phyloP scores from a whole-genome alignment of 129 eudicot genomes.

The Chrysanthemum seticuspe region DNA sequence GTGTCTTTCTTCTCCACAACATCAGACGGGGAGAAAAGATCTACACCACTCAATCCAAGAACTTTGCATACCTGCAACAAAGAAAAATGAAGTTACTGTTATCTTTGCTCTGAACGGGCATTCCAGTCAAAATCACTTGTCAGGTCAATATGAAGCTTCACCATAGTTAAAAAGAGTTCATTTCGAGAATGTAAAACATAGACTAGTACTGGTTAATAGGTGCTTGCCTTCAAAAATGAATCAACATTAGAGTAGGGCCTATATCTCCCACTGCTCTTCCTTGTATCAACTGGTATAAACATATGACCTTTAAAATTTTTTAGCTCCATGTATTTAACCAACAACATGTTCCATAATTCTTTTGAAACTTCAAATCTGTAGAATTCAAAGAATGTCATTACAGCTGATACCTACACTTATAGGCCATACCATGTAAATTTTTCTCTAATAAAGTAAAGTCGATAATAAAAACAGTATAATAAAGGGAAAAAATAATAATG shows the following conservation, averaged over 20 bases:
- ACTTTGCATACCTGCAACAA: constrained; percentile 61
- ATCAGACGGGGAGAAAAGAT: constrained; percentile 82
- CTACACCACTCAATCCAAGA: constrained; percentile 70
- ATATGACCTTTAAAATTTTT: constrained; percentile 38
- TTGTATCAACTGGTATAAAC: constrained; percentile 43
- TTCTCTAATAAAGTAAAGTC: background rate
- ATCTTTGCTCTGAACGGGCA: constrained; percentile 3
- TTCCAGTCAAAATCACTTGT: background rate
- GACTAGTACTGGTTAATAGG: too few relatives aligned
- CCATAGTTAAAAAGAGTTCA: background rate
- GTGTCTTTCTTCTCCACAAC: constrained; percentile 68
- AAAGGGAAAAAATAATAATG: background rate
- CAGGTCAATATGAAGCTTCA: background rate
- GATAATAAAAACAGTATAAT: background rate
- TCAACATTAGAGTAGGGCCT: constrained; percentile 75
- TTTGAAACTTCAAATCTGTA: constrained; percentile 65
- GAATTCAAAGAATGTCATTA: constrained; percentile 6
- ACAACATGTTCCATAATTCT: constrained; percentile 55
- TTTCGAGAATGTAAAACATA: background rate
- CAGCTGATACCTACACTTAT: background rate
- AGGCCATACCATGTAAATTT: background rate
- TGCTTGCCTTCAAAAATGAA: constrained; percentile 60
- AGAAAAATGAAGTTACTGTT: constrained; percentile 3
- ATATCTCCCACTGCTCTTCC: constrained; percentile 70
- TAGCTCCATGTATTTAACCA: constrained; percentile 53